A percentile compares a stretch with the other conserved stretches of the same genome.
These are phyloP conservation scores for Chamaecrista fasciculata DNA, from an alignment of 306 rosid species.

Conservation along the genomic window DNA sequence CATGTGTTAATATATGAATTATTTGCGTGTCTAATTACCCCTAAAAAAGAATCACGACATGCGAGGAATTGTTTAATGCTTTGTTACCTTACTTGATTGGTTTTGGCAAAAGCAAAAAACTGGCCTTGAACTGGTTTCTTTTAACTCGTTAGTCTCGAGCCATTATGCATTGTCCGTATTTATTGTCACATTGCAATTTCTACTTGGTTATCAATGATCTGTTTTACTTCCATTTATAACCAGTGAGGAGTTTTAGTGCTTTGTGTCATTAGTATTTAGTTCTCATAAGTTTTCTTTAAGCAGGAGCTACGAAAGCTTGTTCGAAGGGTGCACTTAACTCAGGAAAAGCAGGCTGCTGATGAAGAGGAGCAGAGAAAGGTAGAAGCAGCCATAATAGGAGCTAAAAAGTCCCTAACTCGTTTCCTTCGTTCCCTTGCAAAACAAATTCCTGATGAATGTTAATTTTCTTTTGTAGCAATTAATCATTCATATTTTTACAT, in stretches of 20 bases:
- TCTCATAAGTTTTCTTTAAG: slow-evolving; percentile 7
- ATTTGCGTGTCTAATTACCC: too few species aligned
- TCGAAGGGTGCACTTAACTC: slow-evolving; percentile 49
- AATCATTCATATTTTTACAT: slow-evolving; percentile 16
- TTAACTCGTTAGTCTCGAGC: too few species aligned
- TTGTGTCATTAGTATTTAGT: background rate
- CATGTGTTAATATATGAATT: too few species aligned
- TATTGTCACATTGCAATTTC: too few species aligned
- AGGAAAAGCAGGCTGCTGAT: slow-evolving; percentile 37
- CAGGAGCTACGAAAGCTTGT: slow-evolving; percentile 91
- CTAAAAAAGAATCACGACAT: too few species aligned
- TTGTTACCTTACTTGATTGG: too few species aligned
- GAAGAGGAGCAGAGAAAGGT: slow-evolving; percentile 52
- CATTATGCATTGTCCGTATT: too few species aligned
- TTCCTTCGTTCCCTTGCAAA: slow-evolving; percentile 64
- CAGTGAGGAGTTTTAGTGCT: background rate
- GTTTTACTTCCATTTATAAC: background rate
- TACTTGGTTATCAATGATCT: background rate
- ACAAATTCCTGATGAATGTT: slow-evolving; percentile 43
- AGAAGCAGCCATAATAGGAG: slow-evolving; percentile 38
- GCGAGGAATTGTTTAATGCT: too few species aligned
- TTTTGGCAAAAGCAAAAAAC: too few species aligned
- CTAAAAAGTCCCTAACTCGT: slow-evolving; percentile 61
- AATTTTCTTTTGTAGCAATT: slow-evolving; percentile 5
- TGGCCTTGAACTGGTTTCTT: too few species aligned